These are phyloP conservation scores for Fragaria nilgerrensis DNA, from an alignment of 306 rosid species.

Conservation along the genomic window DNA sequence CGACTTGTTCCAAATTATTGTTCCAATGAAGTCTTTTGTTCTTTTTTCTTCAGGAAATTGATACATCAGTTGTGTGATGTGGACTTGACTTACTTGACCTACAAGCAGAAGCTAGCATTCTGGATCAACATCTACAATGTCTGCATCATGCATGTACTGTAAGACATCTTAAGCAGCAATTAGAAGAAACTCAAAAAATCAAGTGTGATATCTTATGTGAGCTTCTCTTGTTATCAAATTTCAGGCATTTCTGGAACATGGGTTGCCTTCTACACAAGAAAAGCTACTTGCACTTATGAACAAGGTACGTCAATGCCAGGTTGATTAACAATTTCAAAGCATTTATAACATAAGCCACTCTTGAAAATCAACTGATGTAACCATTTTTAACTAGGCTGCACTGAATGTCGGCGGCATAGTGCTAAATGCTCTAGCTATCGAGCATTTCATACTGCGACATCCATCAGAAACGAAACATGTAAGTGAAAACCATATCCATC, in stretches of 20 bases:
- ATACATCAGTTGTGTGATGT: constrained; percentile 58
- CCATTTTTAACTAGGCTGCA: constrained; percentile 54
- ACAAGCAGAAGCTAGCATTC: constrained; percentile 91
- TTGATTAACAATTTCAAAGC: neutral
- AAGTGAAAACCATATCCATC: constrained; percentile 12
- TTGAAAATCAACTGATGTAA: neutral
- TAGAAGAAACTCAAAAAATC: neutral
- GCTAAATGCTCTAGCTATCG: constrained; percentile 89
- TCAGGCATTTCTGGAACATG: constrained; percentile 89
- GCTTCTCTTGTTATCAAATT: constrained; percentile 20
- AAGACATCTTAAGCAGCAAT: constrained; percentile 46
- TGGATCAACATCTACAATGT: constrained; percentile 96
- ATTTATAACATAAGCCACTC: neutral
- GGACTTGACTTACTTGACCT: constrained; percentile 66
- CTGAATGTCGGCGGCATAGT: constrained; percentile 81
- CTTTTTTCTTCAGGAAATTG: constrained; percentile 44
- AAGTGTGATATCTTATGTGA: neutral
- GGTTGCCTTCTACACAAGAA: constrained; percentile 70
- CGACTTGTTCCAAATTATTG: neutral
- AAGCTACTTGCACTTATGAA: constrained; percentile 73
- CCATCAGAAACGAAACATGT: constrained; percentile 66
- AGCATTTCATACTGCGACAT: constrained; percentile 88
- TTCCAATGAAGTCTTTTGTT: neutral
- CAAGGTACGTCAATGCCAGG: constrained; percentile 45
- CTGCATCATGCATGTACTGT: constrained; percentile 98